These are phyloP conservation scores for Alnus glutinosa DNA, from an alignment of 306 rosid genomes.

Conservation along the genomic window DNA sequence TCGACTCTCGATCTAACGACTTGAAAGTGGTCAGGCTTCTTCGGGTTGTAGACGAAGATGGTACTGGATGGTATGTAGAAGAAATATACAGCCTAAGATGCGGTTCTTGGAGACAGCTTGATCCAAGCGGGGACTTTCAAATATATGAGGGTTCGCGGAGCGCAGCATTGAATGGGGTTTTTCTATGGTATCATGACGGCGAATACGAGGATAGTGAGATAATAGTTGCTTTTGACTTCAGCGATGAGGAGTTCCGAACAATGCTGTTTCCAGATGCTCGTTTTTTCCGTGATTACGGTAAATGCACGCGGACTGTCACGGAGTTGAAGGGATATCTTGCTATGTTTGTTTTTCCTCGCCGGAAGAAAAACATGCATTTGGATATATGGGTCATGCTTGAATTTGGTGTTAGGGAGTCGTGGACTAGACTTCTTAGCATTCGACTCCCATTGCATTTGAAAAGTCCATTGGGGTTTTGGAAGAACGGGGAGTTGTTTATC, in stretches of 20 bases:
- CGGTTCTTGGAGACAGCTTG: background rate
- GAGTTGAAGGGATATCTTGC: background rate
- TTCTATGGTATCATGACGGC: background rate
- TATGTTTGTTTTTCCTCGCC: too few species aligned
- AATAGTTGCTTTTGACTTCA: background rate
- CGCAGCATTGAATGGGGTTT: background rate
- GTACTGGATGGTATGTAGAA: background rate
- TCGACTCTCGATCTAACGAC: background rate
- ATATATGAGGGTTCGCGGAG: background rate
- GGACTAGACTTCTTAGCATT: background rate
- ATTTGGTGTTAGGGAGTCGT: background rate
- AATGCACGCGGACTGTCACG: background rate
- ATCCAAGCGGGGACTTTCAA: too few species aligned
- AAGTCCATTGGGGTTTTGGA: background rate
- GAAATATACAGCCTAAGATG: background rate
- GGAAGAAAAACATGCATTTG: background rate
- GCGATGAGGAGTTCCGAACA: background rate
- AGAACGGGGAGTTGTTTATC: background rate
- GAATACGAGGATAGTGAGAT: too few species aligned
- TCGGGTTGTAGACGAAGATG: too few species aligned
- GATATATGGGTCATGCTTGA: conserved; percentile 2
- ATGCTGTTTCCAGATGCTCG: background rate
- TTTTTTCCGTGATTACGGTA: background rate
- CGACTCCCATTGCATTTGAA: background rate
- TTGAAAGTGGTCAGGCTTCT: background rate